phyloP scores from a whole-genome alignment of 2,329 filamentous ascomycete species.

The Penicillium aurantiogriseum region DNA sequence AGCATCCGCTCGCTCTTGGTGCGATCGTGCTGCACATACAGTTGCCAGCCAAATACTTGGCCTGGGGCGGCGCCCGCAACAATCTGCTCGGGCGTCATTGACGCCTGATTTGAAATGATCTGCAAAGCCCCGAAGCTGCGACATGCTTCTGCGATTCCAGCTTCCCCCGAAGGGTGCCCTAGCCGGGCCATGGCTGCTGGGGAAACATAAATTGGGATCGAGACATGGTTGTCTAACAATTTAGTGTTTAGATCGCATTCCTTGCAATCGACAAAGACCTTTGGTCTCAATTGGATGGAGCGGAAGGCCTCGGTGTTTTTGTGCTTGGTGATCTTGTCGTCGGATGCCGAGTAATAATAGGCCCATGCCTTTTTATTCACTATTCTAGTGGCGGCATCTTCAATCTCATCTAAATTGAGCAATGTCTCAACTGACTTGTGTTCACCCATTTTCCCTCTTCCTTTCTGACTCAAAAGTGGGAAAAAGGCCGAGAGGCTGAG shows the following conservation, averaged over 20 bases:
- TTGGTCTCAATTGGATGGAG: slow-evolving; percentile 76
- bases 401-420: slow-evolving; percentile 85
- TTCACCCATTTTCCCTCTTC: not conserved
- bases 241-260: slow-evolving; percentile 69
- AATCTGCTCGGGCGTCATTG: slow-evolving; percentile 84
- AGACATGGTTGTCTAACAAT: slow-evolving; percentile 68
- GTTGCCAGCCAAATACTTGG: slow-evolving; percentile 86
- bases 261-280: slow-evolving; percentile 81
- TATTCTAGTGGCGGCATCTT: slow-evolving; percentile 70
- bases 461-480: not conserved
- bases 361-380: slow-evolving; percentile 82
- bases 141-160: slow-evolving; percentile 75
- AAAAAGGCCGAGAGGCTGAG: not conserved
- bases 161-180: slow-evolving; percentile 77
- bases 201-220: slow-evolving; percentile 74
- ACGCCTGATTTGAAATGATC: slow-evolving; percentile 82
- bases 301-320: slow-evolving; percentile 16
- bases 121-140: slow-evolving; percentile 72
- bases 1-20: slow-evolving; percentile 77
- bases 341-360: slow-evolving; percentile 85
- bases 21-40: slow-evolving; percentile 85
- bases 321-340: slow-evolving; percentile 63
- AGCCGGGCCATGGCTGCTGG: slow-evolving; percentile 86
- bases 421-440: slow-evolving; percentile 56
- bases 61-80: slow-evolving; percentile 60